Evolutionary conservation across 2,329 filamentous ascomycete species (phyloP).

Genomic region (Claviceps cyperi): DNA sequence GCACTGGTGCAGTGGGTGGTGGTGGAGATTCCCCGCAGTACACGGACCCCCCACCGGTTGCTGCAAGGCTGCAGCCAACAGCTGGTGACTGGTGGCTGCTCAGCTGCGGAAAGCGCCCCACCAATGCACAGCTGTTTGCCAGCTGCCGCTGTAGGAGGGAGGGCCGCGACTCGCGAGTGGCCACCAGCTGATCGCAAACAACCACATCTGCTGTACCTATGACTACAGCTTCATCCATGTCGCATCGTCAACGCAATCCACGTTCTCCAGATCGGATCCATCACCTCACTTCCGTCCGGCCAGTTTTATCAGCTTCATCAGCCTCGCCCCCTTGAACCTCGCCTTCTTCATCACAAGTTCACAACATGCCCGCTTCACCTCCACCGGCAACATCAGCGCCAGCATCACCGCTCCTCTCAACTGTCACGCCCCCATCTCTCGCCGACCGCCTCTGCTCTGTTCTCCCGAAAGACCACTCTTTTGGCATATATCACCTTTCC

Average conservation of each 20-base stretch:
- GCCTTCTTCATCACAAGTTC: too few relatives aligned
- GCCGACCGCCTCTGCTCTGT: slow-evolving; percentile 25
- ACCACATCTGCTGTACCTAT: background rate
- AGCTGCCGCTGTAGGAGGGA: too few relatives aligned
- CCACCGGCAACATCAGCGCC: background rate
- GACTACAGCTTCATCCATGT: background rate
- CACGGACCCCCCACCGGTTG: too few relatives aligned
- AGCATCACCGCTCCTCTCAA: background rate
- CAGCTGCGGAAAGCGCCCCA: too few relatives aligned
- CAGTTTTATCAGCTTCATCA: background rate
- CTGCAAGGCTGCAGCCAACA: too few relatives aligned
- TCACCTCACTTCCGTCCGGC: background rate
- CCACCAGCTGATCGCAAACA: background rate
- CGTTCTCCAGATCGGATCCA: background rate
- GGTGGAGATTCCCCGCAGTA: too few relatives aligned
- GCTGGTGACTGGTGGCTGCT: too few relatives aligned
- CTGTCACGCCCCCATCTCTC: background rate
- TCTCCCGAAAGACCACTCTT: slow-evolving; percentile 39
- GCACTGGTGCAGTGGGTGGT: too few relatives aligned
- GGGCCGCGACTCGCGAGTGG: background rate
- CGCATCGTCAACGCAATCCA: background rate
- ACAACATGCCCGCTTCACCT: background rate
- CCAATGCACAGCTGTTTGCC: too few relatives aligned
- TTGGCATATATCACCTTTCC: slow-evolving; percentile 74
- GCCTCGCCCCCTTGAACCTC: background rate